Percentiles rank a stretch among this genome's conserved stretches.
Evolutionary conservation across 2,329 filamentous ascomycete genomes (phyloP).

Genomic region (Cladosporium sp.): DNA sequence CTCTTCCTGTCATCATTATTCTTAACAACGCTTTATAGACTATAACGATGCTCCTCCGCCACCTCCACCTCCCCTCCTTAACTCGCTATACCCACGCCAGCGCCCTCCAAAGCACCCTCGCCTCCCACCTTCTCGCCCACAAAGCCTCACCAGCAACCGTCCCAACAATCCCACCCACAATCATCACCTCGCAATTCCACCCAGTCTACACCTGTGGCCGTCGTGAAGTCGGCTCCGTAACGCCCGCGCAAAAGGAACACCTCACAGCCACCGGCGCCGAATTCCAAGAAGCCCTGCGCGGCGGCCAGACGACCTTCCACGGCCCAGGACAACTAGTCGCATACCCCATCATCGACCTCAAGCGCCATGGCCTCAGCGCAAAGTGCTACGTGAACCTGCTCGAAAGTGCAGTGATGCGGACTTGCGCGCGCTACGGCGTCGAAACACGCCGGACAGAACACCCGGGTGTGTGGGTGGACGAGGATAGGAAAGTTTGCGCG

Average conservation of each 20-base stretch:
- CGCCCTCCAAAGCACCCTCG: constrained; percentile 58
- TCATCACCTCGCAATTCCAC: constrained; percentile 79
- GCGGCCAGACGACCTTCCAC: constrained; percentile 92
- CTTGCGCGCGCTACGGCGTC: constrained; percentile 63
- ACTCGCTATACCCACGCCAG: constrained; percentile 58
- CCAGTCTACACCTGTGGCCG: constrained; percentile 90
- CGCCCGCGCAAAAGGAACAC: constrained; percentile 45
- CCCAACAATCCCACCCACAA: constrained; percentile 54
- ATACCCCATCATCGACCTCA: constrained; percentile 88
- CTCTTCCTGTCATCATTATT: neutral
- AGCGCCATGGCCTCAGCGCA: constrained; percentile 65
- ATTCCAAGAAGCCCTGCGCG: constrained; percentile 73
- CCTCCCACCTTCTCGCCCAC: constrained; percentile 58
- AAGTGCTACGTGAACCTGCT: constrained; percentile 75
- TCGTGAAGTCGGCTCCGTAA: constrained; percentile 63
- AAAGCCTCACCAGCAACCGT: constrained; percentile 50
- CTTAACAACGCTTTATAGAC: neutral
- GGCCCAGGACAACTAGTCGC: constrained; percentile 89
- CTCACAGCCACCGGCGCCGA: constrained; percentile 52
- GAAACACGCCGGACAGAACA: constrained; percentile 66
- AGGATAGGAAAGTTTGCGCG: constrained; percentile 76
- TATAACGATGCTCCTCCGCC: constrained; percentile 55
- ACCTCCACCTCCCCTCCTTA: constrained; percentile 58
- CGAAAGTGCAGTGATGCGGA: constrained; percentile 71
- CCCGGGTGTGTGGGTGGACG: constrained; percentile 74